Conservation (phyloP, 73 alveolate species). For the Tetrahymena borealis region DNA sequence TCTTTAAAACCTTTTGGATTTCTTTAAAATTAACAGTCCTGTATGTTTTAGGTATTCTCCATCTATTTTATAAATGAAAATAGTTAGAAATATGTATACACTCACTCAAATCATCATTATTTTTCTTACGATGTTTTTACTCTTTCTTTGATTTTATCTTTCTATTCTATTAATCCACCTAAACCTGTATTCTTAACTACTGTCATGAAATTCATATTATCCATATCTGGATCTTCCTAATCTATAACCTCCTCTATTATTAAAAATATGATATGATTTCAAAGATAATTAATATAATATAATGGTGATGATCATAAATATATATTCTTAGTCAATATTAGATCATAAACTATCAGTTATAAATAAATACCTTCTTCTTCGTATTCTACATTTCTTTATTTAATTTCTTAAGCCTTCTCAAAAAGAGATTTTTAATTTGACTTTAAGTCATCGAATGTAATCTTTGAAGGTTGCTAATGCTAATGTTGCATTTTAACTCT, state of each 20-base stretch:
- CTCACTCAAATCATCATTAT: no score
- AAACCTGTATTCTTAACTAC: background rate
- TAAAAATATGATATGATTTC: no score
- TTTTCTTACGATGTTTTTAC: background rate
- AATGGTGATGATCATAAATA: no score
- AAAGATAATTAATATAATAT: no score
- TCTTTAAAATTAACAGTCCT: slow-evolving; percentile 20
- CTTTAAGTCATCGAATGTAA: background rate
- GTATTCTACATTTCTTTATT: background rate
- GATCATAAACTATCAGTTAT: background rate
- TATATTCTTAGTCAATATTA: no score
- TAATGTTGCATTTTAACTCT: background rate
- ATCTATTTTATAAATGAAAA: slow-evolving; percentile 21
- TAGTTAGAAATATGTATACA: no score
- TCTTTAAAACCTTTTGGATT: slow-evolving; percentile 4
- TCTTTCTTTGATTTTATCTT: background rate
- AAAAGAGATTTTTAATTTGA: background rate
- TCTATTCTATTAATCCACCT: background rate
- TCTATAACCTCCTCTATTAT: background rate
- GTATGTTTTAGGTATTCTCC: slow-evolving; percentile 43
- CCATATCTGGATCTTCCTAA: background rate
- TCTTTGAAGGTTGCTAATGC: background rate
- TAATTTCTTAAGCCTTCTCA: background rate
- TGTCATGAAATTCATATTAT: background rate
- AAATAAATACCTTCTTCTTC: background rate